Evolutionary conservation across 257 asterid species (phyloP).

Genomic region (Hygrophila difformis): DNA sequence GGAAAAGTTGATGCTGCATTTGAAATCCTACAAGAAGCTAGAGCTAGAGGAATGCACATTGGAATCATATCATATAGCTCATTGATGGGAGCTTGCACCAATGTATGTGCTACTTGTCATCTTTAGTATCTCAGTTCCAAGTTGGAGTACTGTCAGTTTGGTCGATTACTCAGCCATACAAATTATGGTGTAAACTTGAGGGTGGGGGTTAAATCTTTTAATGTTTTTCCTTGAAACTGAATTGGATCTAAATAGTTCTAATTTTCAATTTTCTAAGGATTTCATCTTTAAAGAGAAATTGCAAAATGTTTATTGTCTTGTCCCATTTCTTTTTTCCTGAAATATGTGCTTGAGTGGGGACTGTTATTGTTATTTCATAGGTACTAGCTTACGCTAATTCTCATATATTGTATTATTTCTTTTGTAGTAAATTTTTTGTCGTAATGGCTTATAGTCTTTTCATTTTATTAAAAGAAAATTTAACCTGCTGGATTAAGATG

Average conservation of each 20-base stretch:
- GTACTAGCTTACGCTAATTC: no score
- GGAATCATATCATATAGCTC: conserved; percentile 90
- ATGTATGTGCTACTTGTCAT: conserved; percentile 37
- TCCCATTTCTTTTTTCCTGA: conserved; percentile 6
- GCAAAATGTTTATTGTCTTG: background rate
- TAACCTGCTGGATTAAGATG: conserved; percentile 2
- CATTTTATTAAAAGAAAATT: conserved; percentile 1
- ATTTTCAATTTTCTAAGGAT: conserved; percentile 6
- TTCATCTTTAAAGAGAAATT: conserved; percentile 11
- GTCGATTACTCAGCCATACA: conserved; percentile 16
- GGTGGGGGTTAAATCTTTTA: no score
- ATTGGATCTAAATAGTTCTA: background rate
- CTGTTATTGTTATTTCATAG: no score
- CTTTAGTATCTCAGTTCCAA: background rate
- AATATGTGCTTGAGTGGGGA: background rate
- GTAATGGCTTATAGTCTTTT: conserved; percentile 6
- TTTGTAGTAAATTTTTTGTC: no score
- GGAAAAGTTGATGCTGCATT: conserved; percentile 90
- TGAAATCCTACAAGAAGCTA: conserved; percentile 73
- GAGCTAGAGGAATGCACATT: conserved; percentile 60
- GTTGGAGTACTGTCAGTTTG: conserved; percentile 6
- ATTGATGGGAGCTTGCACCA: conserved; percentile 99
- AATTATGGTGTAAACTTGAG: no score
- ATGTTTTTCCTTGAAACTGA: conserved; percentile 10
- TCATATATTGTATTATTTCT: no score